Conservation (phyloP, 768 basidiomycete genomes). For the Trametes coccinea region DNA sequence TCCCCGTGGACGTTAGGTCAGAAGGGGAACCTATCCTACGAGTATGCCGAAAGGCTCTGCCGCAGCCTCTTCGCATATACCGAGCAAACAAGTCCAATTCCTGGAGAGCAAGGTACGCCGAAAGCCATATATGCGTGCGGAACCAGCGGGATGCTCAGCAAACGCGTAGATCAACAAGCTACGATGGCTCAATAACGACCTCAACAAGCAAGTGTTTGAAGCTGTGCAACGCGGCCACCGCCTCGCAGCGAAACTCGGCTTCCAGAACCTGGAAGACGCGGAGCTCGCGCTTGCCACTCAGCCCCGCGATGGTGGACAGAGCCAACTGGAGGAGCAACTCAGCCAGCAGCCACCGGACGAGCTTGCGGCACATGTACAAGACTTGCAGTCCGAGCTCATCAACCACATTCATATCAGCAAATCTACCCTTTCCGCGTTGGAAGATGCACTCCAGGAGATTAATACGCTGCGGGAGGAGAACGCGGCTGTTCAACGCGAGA, state of each 20-base stretch:
- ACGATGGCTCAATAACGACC: conserved; percentile 37
- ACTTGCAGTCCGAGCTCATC: conserved; percentile 16
- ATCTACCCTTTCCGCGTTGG: conserved; percentile 12
- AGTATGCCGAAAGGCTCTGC: neutral
- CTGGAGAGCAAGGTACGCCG: conserved; percentile 22
- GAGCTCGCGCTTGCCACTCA: conserved; percentile 32
- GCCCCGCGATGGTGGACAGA: conserved; percentile 4
- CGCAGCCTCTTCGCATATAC: neutral
- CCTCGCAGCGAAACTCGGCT: conserved; percentile 47
- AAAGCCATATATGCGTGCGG: neutral
- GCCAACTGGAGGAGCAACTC: conserved; percentile 15
- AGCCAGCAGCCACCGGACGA: conserved; percentile 11
- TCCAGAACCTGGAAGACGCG: conserved; percentile 43
- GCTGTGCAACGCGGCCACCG: conserved; percentile 37
- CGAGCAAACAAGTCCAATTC: conserved; percentile 11
- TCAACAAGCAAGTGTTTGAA: conserved; percentile 42
- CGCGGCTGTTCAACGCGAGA: neutral
- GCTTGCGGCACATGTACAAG: conserved; percentile 16
- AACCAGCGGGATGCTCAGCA: neutral
- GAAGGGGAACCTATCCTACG: neutral
- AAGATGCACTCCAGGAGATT: conserved; percentile 18
- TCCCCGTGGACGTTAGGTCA: neutral
- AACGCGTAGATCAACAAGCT: conserved; percentile 31
- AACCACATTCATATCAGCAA: conserved; percentile 17
- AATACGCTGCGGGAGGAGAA: conserved; percentile 17